phyloP scores from a whole-genome alignment of 1,284 basidiomycete species.

The Neotropicomus parvogracilis region DNA sequence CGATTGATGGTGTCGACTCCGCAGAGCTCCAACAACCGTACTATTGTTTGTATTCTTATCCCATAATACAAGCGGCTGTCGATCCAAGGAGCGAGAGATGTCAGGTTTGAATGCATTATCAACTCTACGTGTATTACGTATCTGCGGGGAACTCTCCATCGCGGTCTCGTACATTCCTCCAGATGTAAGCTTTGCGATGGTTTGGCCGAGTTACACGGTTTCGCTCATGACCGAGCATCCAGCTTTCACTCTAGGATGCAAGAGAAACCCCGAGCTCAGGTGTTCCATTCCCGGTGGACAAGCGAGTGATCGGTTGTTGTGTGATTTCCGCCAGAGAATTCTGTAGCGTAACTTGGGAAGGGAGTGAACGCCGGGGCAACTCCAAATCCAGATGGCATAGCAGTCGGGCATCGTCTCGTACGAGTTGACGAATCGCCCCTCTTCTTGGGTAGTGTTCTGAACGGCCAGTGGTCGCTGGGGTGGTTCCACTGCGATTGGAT shows the following conservation, averaged over 20 bases:
- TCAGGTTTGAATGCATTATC: not conserved
- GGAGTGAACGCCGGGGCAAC: slow-evolving; percentile 42
- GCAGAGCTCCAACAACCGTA: not conserved
- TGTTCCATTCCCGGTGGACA: slow-evolving; percentile 65
- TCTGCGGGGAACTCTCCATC: too few species aligned
- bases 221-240: slow-evolving; percentile 55
- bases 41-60: slow-evolving; percentile 14
- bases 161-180: slow-evolving; percentile 47
- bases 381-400: slow-evolving; percentile 69
- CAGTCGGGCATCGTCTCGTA: slow-evolving; percentile 73
- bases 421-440: slow-evolving; percentile 57
- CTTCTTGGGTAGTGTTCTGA: too few species aligned
- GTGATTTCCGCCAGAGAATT: slow-evolving; percentile 64
- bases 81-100: not conserved
- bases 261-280: slow-evolving; percentile 62
- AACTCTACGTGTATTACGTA: too few species aligned
- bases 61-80: slow-evolving; percentile 8
- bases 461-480: too few species aligned
- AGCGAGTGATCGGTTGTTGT: slow-evolving; percentile 76
- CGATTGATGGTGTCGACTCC: slow-evolving; percentile 6
- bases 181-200: slow-evolving; percentile 48
- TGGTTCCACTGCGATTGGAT: too few species aligned
- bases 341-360: slow-evolving; percentile 47
- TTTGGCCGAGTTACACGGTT: slow-evolving; percentile 47
- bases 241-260: too few species aligned